A percentile compares a stretch with the other conserved stretches of the same genome.
phyloP scores from a whole-genome alignment of 208 protist species.

The Trypanosoma caninum region DNA sequence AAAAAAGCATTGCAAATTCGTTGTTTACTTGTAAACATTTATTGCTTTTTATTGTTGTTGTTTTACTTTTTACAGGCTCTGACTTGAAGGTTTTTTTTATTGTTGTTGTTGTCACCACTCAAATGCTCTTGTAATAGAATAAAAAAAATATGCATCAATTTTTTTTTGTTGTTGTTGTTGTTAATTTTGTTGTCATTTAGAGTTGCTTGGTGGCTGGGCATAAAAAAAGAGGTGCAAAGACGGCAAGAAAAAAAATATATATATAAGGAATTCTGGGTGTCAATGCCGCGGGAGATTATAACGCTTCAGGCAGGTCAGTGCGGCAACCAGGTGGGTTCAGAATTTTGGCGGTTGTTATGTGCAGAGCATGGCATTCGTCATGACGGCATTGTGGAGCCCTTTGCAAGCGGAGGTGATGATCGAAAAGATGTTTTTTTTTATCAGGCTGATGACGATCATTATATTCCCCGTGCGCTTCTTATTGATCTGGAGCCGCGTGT shows the following conservation, averaged over 20 bases:
- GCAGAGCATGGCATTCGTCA: slow-evolving; percentile 98
- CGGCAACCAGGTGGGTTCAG: slow-evolving; percentile 94
- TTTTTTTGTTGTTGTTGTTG: neutral
- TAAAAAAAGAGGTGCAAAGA: neutral
- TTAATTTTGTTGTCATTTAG: too few species aligned
- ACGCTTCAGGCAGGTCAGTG: slow-evolving; percentile 99
- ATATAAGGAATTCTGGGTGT: neutral
- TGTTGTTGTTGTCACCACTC: too few species aligned
- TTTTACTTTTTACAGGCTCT: neutral
- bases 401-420: slow-evolving; percentile 93
- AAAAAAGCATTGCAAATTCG: slow-evolving; percentile 13
- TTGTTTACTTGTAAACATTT: slow-evolving; percentile 16
- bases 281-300: slow-evolving; percentile 99
- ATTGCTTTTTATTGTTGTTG: neutral
- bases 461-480: slow-evolving; percentile 98
- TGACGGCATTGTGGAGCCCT: slow-evolving; percentile 94
- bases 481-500: slow-evolving; percentile 99
- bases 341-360: slow-evolving; percentile 99
- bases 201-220: too few species aligned
- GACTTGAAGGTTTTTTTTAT: neutral
- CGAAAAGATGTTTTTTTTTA: slow-evolving; percentile 99
- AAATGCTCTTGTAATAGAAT: too few species aligned
- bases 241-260: neutral
- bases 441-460: slow-evolving; percentile 99
- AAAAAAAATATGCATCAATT: neutral